Conservation (phyloP, 495 filamentous ascomycete species). For the Platismatia glauca region DNA sequence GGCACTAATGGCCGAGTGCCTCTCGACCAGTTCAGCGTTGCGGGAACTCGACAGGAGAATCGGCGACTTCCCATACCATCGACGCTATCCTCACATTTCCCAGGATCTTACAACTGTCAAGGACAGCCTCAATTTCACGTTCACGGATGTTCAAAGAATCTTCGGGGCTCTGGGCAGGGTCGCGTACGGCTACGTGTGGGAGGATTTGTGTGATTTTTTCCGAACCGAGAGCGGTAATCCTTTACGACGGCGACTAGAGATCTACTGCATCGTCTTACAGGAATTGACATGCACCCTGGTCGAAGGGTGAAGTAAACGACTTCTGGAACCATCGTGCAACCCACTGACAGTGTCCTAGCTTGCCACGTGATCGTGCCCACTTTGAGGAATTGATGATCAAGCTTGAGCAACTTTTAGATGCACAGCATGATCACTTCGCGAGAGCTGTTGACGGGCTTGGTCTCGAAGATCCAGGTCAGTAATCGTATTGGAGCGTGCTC, state of each 20-base stretch:
- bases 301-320: constrained; percentile 29
- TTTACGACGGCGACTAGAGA: constrained; percentile 43
- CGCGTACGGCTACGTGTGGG: constrained; percentile 44
- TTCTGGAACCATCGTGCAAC: neutral
- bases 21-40: constrained; percentile 43
- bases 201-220: constrained; percentile 41
- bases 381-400: constrained; percentile 14
- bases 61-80: constrained; percentile 29
- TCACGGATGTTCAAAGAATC: constrained; percentile 44
- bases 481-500: neutral
- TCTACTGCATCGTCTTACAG: constrained; percentile 34
- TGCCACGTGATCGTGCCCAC: constrained; percentile 3
- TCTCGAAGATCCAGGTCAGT: neutral
- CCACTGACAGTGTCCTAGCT: neutral
- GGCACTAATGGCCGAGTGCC: constrained; percentile 45
- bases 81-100: constrained; percentile 31
- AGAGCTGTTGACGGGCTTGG: neutral
- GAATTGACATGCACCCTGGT: constrained; percentile 28
- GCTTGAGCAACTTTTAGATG: neutral
- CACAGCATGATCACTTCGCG: constrained; percentile 4
- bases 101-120: constrained; percentile 39
- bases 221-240: constrained; percentile 41
- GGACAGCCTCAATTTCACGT: constrained; percentile 43
- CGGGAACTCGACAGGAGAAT: constrained; percentile 37
- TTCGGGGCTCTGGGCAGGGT: constrained; percentile 37